phyloP scores from a whole-genome alignment of 2,329 filamentous ascomycete genomes.

The Arachnomyces sp. region DNA sequence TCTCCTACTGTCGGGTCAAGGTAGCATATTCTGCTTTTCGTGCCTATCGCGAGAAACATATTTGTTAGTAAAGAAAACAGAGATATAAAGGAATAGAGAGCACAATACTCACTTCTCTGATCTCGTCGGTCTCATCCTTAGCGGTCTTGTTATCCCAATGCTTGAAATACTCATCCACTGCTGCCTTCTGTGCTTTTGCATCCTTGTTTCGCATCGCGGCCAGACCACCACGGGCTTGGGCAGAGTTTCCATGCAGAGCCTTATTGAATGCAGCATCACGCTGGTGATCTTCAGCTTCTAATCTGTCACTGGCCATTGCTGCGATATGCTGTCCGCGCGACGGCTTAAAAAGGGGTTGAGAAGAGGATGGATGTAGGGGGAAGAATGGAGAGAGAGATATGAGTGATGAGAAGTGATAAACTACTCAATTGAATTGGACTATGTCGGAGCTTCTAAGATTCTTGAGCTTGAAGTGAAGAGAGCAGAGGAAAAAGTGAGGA shows the following conservation, averaged over 20 bases:
- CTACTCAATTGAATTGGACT: conserved; percentile 10
- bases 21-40: conserved; percentile 85
- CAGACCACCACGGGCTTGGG: conserved; percentile 64
- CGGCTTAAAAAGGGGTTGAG: conserved; percentile 10
- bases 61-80: conserved; percentile 1
- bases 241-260: conserved; percentile 71
- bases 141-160: conserved; percentile 84
- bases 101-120: conserved; percentile 58
- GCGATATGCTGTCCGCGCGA: conserved; percentile 1
- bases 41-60: conserved; percentile 45
- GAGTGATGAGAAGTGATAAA: conserved; percentile 9
- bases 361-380: conserved; percentile 8
- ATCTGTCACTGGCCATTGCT: conserved; percentile 48
- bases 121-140: conserved; percentile 72
- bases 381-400: conserved; percentile 9
- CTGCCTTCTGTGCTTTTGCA: conserved; percentile 66
- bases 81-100: neutral
- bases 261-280: conserved; percentile 90
- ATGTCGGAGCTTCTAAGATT: too few relatives aligned
- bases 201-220: conserved; percentile 82
- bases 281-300: conserved; percentile 74
- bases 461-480: conserved; percentile 8
- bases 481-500: conserved; percentile 6
- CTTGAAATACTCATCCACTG: conserved; percentile 90
- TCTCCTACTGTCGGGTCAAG: conserved; percentile 78